Evolutionary conservation across 164 flowering plant genomes (phyloP).

Genomic region (Euptelea pleiosperma): DNA sequence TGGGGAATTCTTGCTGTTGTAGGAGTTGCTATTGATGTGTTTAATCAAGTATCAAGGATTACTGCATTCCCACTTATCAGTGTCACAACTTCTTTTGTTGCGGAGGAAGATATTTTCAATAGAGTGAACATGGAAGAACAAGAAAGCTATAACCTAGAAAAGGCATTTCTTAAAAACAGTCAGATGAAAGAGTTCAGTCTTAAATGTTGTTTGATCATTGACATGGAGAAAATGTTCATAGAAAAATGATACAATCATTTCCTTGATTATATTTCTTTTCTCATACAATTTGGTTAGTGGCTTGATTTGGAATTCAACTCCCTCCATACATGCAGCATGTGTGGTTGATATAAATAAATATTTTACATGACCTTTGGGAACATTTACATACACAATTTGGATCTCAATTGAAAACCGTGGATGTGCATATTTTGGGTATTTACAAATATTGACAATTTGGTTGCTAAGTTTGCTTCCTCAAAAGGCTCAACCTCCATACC

Average conservation of each 20-base stretch:
- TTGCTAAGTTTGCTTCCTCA: not conserved
- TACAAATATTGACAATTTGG: not conserved
- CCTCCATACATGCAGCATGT: no score
- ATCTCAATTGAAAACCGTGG: no score
- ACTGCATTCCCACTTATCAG: conserved; percentile 64
- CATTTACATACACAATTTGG: no score
- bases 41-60: conserved; percentile 55
- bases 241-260: no score
- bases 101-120: conserved; percentile 46
- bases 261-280: no score
- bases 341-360: no score
- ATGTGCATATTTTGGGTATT: no score
- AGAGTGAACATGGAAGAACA: conserved; percentile 11
- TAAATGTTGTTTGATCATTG: no score
- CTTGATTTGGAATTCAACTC: no score
- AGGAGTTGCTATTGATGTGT: conserved; percentile 55
- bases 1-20: conserved; percentile 71
- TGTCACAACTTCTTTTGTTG: conserved; percentile 61
- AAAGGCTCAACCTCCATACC: not conserved
- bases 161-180: conserved; percentile 8
- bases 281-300: no score
- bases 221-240: no score
- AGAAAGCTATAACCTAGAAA: conserved; percentile 18
- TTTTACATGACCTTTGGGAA: no score
- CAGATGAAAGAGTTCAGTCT: conserved; percentile 41